phyloP scores from a whole-genome alignment of 805 yeast species.

The Yarrowia sp. region DNA sequence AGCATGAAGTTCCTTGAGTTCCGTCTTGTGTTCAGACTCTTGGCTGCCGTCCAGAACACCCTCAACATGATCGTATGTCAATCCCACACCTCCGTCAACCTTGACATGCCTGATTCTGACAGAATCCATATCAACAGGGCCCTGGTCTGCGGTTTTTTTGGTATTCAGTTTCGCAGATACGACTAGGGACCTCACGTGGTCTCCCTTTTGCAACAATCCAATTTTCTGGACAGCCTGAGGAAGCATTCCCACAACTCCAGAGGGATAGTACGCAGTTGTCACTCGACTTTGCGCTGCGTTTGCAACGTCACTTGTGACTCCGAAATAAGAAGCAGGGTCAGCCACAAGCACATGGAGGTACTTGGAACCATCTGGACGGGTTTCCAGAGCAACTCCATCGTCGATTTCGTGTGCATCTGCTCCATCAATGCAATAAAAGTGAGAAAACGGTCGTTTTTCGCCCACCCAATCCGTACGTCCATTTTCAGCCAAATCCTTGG shows the following conservation, averaged over 20 bases:
- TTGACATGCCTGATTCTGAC: slow-evolving; percentile 40
- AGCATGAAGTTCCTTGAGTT: slow-evolving; percentile 41
- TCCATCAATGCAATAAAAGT: slow-evolving; percentile 77
- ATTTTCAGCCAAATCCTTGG: not conserved
- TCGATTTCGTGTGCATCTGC: slow-evolving; percentile 84
- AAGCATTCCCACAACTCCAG: slow-evolving; percentile 63
- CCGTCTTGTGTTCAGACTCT: slow-evolving; percentile 34
- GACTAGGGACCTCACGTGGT: not conserved
- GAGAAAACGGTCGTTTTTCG: not conserved
- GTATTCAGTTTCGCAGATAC: not conserved
- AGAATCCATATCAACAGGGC: not conserved
- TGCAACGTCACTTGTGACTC: slow-evolving; percentile 15
- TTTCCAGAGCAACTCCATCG: slow-evolving; percentile 74
- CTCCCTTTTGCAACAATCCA: slow-evolving; percentile 7
- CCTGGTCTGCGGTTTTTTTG: not conserved
- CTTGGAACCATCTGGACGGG: slow-evolving; percentile 32
- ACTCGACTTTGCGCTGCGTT: slow-evolving; percentile 7
- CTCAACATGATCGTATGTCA: slow-evolving; percentile 66
- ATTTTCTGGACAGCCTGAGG: slow-evolving; percentile 44
- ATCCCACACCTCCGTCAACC: slow-evolving; percentile 30
- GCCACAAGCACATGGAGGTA: slow-evolving; percentile 73
- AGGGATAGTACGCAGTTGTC: slow-evolving; percentile 71
- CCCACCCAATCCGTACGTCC: not conserved
- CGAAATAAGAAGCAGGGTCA: slow-evolving; percentile 72
- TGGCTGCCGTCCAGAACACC: slow-evolving; percentile 42